Evolutionary conservation across 2,329 filamentous ascomycete species (phyloP).

Genomic region (Fusarium transvaalense): DNA sequence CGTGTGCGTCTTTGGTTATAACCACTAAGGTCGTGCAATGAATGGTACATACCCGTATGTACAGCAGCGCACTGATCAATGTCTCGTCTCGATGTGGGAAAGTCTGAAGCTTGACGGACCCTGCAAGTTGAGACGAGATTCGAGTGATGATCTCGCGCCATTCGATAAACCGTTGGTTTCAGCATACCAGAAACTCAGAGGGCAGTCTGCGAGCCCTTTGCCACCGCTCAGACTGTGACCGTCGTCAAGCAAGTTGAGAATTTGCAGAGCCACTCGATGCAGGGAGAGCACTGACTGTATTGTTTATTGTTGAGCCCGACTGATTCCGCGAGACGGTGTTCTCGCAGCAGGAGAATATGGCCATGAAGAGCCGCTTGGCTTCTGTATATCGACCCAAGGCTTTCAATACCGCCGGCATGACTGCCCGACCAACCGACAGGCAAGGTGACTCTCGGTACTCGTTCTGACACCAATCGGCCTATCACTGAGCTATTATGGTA

Average conservation of each 20-base stretch:
- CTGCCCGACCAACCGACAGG: background rate
- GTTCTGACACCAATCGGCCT: background rate
- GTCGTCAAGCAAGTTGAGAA: background rate
- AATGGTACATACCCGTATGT: no score
- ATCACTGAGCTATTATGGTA: background rate
- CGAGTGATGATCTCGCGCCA: constrained; percentile 20
- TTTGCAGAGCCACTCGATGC: background rate
- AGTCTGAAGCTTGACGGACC: background rate
- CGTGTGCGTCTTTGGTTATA: background rate
- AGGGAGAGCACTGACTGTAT: background rate
- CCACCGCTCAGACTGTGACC: constrained; percentile 5
- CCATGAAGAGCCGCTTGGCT: background rate
- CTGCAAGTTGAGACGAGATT: constrained; percentile 11
- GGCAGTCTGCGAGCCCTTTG: constrained; percentile 13
- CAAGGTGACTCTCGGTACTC: constrained; percentile 7
- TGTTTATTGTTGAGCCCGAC: background rate
- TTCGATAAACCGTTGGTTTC: constrained; percentile 11
- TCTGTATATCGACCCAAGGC: background rate
- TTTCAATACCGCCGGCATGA: background rate
- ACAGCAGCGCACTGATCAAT: background rate
- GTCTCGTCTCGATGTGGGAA: background rate
- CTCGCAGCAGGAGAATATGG: background rate
- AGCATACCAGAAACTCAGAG: constrained; percentile 5
- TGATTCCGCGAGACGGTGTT: constrained; percentile 8
- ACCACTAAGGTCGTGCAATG: background rate